Evolutionary conservation across 139 green algal genomes (phyloP).

Genomic region (Closterium sp.): DNA sequence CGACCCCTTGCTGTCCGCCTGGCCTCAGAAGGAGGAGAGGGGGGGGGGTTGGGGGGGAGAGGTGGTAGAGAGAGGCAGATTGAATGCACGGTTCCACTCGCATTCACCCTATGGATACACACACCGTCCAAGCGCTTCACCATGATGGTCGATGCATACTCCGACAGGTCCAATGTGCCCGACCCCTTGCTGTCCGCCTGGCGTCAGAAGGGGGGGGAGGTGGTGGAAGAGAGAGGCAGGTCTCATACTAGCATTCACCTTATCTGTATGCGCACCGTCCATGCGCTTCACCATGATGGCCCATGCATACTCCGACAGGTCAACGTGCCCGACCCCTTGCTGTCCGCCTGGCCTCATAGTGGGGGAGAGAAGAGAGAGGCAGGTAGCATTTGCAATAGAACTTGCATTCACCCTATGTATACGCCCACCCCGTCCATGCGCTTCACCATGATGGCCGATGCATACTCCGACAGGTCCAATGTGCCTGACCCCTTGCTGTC

Average conservation of each 20-base stretch:
- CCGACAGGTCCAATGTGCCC: background rate
- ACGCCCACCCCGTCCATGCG: background rate
- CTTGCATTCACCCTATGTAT: background rate
- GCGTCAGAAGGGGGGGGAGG: background rate
- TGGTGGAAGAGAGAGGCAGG: background rate
- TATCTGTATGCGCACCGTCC: background rate
- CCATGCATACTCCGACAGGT: background rate
- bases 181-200: background rate
- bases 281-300: conserved; percentile 8
- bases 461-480: background rate
- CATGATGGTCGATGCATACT: background rate
- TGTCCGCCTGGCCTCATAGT: background rate
- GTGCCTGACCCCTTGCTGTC: background rate
- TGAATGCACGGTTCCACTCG: no score
- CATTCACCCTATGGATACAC: background rate
- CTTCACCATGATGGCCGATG: background rate
- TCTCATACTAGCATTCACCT: background rate
- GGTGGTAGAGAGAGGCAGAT: background rate
- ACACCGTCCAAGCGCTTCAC: background rate
- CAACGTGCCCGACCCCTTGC: background rate
- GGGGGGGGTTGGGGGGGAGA: background rate
- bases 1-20: background rate
- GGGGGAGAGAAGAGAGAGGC: background rate
- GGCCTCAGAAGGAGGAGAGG: background rate
- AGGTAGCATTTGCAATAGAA: no score